Conservation (phyloP, 257 asterid genomes). For the Solanum virginianum region DNA sequence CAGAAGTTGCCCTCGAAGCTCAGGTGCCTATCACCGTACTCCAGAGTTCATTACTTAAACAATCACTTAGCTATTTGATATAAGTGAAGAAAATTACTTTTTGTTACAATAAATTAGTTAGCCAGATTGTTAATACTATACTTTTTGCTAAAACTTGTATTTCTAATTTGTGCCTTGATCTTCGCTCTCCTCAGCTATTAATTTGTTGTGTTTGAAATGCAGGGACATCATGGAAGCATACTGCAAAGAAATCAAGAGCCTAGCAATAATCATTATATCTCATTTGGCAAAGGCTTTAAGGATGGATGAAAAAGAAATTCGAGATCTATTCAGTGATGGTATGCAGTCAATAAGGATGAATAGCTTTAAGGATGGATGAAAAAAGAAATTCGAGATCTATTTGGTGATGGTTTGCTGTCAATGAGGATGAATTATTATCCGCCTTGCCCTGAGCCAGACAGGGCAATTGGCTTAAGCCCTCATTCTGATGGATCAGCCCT, state of each 20-base stretch:
- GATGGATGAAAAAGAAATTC: slow-evolving; percentile 28
- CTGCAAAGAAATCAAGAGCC: slow-evolving; percentile 16
- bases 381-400: slow-evolving; percentile 14
- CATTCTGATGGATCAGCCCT: slow-evolving; percentile 47
- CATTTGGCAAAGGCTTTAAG: slow-evolving; percentile 29
- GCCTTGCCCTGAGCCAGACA: slow-evolving; percentile 42
- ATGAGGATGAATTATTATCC: slow-evolving; percentile 48
- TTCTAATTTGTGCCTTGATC: background rate
- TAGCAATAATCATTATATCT: slow-evolving; percentile 14
- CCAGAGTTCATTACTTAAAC: background rate
- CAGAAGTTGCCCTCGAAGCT: slow-evolving; percentile 33
- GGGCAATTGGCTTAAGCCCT: slow-evolving; percentile 28
- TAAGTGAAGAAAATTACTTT: too few relatives aligned
- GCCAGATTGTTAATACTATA: background rate
- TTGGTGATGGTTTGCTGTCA: slow-evolving; percentile 27
- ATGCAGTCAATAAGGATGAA: slow-evolving; percentile 39
- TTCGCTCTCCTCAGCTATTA: background rate
- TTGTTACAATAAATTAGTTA: too few relatives aligned
- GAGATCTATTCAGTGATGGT: slow-evolving; percentile 18
- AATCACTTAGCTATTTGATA: too few relatives aligned
- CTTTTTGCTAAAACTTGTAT: background rate
- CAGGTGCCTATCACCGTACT: slow-evolving; percentile 13
- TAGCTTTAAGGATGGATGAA: slow-evolving; percentile 26
- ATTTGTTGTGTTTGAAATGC: background rate
- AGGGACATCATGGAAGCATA: slow-evolving; percentile 26